Evolutionary conservation across 177 flowering plant genomes (phyloP).

Genomic region (Vitis hybrid): DNA sequence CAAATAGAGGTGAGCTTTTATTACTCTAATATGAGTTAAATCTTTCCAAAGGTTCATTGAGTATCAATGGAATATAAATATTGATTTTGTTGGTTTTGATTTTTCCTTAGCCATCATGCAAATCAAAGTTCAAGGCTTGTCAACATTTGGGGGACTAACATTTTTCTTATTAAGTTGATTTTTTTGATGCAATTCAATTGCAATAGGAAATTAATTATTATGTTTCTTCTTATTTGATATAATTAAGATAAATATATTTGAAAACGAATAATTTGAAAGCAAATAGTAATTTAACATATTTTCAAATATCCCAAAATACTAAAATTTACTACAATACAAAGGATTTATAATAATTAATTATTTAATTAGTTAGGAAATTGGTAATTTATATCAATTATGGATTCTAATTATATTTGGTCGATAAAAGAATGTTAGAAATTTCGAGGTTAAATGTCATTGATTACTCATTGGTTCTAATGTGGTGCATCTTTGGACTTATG

Average conservation of each 20-base stretch:
- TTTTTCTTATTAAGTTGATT: not conserved
- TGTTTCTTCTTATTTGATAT: no score
- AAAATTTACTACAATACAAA: no score
- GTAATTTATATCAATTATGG: no score
- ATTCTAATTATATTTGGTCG: no score
- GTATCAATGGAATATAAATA: not conserved
- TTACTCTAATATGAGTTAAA: not conserved
- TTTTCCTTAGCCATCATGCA: not conserved
- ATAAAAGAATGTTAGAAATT: no score
- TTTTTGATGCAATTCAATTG: not conserved
- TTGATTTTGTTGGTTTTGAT: not conserved
- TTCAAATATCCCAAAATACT: no score
- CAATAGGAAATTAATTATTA: not conserved
- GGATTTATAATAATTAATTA: no score
- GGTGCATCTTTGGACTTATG: no score
- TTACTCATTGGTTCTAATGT: no score
- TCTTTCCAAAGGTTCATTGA: not conserved
- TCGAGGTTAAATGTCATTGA: no score
- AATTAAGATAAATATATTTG: not conserved
- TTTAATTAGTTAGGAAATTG: no score
- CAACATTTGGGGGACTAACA: not conserved
- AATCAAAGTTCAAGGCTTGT: not conserved
- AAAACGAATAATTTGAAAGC: not conserved
- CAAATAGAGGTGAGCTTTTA: conserved; percentile 55
- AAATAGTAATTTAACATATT: no score